Evolutionary conservation across 371 early-diverging fungal genomes (phyloP), one percentile per base, ranked within the genome.

Genomic region (Quaeritorhiza haematococci): DNA sequence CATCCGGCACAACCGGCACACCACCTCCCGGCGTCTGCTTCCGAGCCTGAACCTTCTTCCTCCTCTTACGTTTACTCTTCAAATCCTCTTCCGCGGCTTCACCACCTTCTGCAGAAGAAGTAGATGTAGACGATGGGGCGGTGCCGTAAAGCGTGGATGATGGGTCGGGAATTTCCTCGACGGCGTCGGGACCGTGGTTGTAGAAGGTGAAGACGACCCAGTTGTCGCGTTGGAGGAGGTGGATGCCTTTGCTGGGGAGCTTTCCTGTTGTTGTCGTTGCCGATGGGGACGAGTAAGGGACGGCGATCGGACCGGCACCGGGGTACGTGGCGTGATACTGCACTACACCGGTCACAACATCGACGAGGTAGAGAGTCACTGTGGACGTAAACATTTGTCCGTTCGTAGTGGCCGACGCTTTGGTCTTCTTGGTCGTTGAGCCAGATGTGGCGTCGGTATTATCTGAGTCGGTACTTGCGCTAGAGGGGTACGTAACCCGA

Each of bases 131-230:
- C n/a, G n/a, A n/a, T n/a, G 41, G 21, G 41, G 41, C 21, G 41
- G 41, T 38, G 21, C 41, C n/a, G n/a, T n/a, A n/a, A n/a, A n/a
- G n/a, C n/a, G n/a, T n/a, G 21, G 21, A 15, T n/a, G 52, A 17
- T 49, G 27, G 29, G n/a, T 52, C 51, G n/a, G n/a, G n/a, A n/a
- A n/a, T n/a, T n/a, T n/a, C n/a, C 10, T 42, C 49, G 26, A 55
- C 79, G 81, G 44, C 91, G 80, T 62, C 76, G 54, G 64, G 73
- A 34, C 54, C 89, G 45, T 88, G 85, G 60, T 87, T 89, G 90
- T 91, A 96, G 70, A 85, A 92, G 30, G 88, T 83, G 66, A 90
- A 88, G 7, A 94, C 79, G n/a, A 93, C 80, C 78, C 86, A 88
- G 72, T 96, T 91, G 62, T 97, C 98, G 28, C 76, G 71, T 67